These are phyloP conservation scores for Candida odintsovae DNA, from an alignment of 805 yeast species.

Conservation along the genomic window DNA sequence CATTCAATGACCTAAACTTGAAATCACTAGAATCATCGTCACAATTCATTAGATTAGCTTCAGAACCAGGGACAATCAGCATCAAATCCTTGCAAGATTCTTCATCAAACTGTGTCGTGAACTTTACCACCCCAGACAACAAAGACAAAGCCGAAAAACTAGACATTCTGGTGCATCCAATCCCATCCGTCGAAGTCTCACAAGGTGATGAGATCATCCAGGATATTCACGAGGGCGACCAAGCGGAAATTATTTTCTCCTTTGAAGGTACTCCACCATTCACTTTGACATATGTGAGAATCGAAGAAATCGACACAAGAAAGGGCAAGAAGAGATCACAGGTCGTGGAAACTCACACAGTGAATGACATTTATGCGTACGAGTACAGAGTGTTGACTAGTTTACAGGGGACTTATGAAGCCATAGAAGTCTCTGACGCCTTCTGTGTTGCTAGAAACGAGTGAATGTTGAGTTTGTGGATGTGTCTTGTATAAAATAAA, in stretches of 20 bases:
- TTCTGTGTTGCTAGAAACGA: conserved; percentile 55
- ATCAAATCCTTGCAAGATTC: conserved; percentile 70
- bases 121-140: conserved; percentile 39
- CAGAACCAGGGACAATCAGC: conserved; percentile 71
- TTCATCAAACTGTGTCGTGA: conserved; percentile 64
- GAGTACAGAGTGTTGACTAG: conserved; percentile 72
- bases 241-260: conserved; percentile 77
- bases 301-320: conserved; percentile 39
- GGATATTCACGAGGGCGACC: conserved; percentile 92
- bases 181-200: conserved; percentile 76
- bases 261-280: conserved; percentile 92
- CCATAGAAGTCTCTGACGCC: conserved; percentile 82
- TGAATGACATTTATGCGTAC: conserved; percentile 57
- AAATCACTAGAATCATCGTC: conserved; percentile 46
- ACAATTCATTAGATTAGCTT: conserved; percentile 64
- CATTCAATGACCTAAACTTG: conserved; percentile 58
- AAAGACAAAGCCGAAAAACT: conserved; percentile 27
- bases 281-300: conserved; percentile 75
- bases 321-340: conserved; percentile 43
- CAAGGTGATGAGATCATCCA: conserved; percentile 72
- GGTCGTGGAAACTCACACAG: conserved; percentile 54
- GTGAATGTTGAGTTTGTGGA: neutral
- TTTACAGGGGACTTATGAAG: conserved; percentile 91
- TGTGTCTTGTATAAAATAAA: neutral
- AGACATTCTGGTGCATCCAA: conserved; percentile 41